These are phyloP conservation scores for Delonix regia DNA, from an alignment of 306 rosid genomes.

Conservation along the genomic window DNA sequence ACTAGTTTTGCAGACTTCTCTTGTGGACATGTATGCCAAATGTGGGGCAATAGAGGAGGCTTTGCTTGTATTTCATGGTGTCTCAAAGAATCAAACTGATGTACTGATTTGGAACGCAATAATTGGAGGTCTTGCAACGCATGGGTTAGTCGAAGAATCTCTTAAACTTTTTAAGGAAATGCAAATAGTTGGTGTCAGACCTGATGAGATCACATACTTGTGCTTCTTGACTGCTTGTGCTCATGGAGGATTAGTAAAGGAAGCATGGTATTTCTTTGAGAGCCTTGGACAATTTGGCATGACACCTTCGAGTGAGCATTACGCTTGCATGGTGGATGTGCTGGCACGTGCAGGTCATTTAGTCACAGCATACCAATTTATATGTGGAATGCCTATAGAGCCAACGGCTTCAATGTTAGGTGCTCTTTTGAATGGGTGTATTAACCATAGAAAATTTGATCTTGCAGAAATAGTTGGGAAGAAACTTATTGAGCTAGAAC, in stretches of 20 bases:
- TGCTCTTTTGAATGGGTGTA: constrained; percentile 69
- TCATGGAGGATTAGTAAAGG: constrained; percentile 73
- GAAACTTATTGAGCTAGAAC: constrained; percentile 79
- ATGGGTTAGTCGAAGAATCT: constrained; percentile 64
- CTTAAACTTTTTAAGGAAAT: constrained; percentile 58
- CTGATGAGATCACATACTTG: constrained; percentile 82
- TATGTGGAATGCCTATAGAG: constrained; percentile 63
- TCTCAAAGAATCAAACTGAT: constrained; percentile 52
- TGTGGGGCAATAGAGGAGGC: constrained; percentile 84
- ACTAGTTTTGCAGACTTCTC: constrained; percentile 68
- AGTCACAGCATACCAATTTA: constrained; percentile 59
- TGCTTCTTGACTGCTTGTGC: constrained; percentile 79
- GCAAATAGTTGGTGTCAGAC: constrained; percentile 54
- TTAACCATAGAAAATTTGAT: constrained; percentile 65
- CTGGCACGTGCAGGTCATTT: constrained; percentile 73
- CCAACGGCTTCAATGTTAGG: constrained; percentile 81
- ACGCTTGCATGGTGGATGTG: constrained; percentile 81
- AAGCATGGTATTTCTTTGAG: constrained; percentile 77
- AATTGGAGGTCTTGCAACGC: constrained; percentile 81
- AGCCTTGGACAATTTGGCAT: constrained; percentile 52
- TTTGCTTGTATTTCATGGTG: constrained; percentile 49
- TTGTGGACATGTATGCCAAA: constrained; percentile 88
- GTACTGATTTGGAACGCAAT: constrained; percentile 81
- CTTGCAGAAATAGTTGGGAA: constrained; percentile 71
- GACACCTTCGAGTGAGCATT: constrained; percentile 66